Percentiles rank a stretch among this genome's conserved stretches.
phyloP scores from a whole-genome alignment of 495 filamentous ascomycete species.

The Penicillium robsamsonii region DNA sequence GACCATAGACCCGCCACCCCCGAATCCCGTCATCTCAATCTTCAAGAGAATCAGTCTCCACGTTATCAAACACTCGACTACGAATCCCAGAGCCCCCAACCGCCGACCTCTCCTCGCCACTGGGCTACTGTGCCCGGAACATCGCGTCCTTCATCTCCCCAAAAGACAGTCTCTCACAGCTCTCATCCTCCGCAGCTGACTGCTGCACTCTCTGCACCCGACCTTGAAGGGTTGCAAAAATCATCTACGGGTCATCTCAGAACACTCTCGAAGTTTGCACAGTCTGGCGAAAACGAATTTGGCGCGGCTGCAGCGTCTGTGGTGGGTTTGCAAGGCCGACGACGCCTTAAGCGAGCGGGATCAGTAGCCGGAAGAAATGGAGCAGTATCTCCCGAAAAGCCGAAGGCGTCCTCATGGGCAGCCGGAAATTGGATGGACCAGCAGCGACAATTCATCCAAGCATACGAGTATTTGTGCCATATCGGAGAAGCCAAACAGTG shows the following conservation, averaged over 20 bases:
- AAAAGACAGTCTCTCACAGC: conserved; percentile 42
- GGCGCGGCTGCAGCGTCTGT: conserved; percentile 75
- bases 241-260: conserved; percentile 87
- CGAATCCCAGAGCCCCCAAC: conserved; percentile 34
- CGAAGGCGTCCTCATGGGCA: conserved; percentile 65
- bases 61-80: conserved; percentile 22
- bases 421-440: conserved; percentile 98
- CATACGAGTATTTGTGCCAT: conserved; percentile 98
- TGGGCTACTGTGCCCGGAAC: conserved; percentile 30
- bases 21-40: conserved; percentile 28
- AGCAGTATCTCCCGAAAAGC: conserved; percentile 46
- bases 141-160: conserved; percentile 36
- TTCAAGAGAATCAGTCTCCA: conserved; percentile 37
- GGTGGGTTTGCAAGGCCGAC: conserved; percentile 77
- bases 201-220: conserved; percentile 59
- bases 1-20: conserved; percentile 36
- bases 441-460: conserved; percentile 91
- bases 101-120: conserved; percentile 32
- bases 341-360: conserved; percentile 74
- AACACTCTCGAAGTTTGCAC: conserved; percentile 81
- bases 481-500: conserved; percentile 99
- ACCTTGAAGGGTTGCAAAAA: conserved; percentile 73
- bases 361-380: conserved; percentile 50
- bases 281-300: conserved; percentile 68
- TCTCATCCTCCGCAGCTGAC: conserved; percentile 43